Evolutionary conservation across 306 rosid genomes (phyloP), one percentile per base, ranked within the genome.

Genomic region (Phaseolus lunatus): DNA sequence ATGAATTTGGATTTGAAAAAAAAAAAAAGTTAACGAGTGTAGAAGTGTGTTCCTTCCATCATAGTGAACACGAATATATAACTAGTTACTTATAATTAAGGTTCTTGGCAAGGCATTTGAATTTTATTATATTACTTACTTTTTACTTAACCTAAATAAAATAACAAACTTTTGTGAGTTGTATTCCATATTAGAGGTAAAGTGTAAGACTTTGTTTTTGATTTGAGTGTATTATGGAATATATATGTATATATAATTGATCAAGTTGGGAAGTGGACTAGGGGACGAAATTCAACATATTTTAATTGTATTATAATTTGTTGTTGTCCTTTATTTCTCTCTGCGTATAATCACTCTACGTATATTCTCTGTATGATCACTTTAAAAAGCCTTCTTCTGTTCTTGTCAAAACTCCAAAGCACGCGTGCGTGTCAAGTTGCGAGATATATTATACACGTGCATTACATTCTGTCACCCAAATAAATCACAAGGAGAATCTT

Each of bases 251-350:
- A 58, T 33, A 70, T 39, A 35, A 22, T 37, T 35, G 67, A 72
- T 24, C 37, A 47, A 67, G 77, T 48, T 10, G 3, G 72, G 72
- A 70, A 35, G 82, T 70, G 31, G 72, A 47, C 14, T 18, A 22
- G 64, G 22, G 57, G 41, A 69, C 50, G 11, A 37, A 37, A 29
- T 4, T 29, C 0, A 29, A 29, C 33, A 29, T 29, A 29, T 29
- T 29, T 29, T 29, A 29, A 29, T 29, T 29, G 0, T 29, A 29
- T 29, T 29, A n/a, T n/a, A 29, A 29, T 29, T 29, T 29, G 33
- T 5, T 29, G 33, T 29, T 29, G 0, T 29, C 33, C 33, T 29
- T 29, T 29, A 29, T 29, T 29, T 29, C 5, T 29, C 33, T 29
- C 33, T 29, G 33, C 5, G 5, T 29, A 4, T 29, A 29, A 3